Base-by-base conservation (phyloP, 2,329 filamentous ascomycete species). In the Corniculantispora saksenae region DNA sequence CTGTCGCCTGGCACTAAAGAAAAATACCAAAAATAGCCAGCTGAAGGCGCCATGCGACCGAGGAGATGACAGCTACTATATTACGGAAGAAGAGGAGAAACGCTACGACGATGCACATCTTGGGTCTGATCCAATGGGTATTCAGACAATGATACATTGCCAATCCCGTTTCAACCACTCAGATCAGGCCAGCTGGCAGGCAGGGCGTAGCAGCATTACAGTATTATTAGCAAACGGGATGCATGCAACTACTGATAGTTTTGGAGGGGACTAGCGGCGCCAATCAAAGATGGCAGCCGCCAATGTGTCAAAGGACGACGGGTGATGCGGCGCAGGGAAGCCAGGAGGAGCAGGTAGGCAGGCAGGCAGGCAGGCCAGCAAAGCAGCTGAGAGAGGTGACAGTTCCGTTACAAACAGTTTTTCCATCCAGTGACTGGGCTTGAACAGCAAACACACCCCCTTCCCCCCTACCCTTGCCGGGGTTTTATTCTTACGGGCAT, bases 271-370 rank as follows among this genome's bases (percentile, higher is more conserved):
- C 23, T 27, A 25, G 32, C 23, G 50, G 59, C 61, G 61, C 61
- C 61, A 63, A 63, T 54, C 40, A 63, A 38, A 27, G 61, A 63
- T 56, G 60, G 51, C 43, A 57, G 43, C 40, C 61, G 43, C 53
- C 51, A 56, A n/a, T 47, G 35, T 61, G 58, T 29, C 32, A 6
- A n/a, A 25, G 35, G 50, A 55, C 45, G 60, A 51, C 32, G 21
- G 9, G 32, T 29, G 27, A 29, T 43, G 32, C 53, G 29, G 29
- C n/a, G 10, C 53, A 43, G 21, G 21, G 21, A 23, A 23, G n/a
- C n/a, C n/a, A n/a, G n/a, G n/a, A n/a, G n/a, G n/a, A n/a, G n/a
- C n/a, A n/a, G n/a, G n/a, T n/a, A n/a, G n/a, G n/a, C n/a, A n/a
- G n/a, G n/a, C n/a, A n/a, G n/a, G n/a, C n/a, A n/a, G n/a, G n/a